Base-by-base conservation (phyloP, 2,329 filamentous ascomycete genomes). In the Botrytis porri region DNA sequence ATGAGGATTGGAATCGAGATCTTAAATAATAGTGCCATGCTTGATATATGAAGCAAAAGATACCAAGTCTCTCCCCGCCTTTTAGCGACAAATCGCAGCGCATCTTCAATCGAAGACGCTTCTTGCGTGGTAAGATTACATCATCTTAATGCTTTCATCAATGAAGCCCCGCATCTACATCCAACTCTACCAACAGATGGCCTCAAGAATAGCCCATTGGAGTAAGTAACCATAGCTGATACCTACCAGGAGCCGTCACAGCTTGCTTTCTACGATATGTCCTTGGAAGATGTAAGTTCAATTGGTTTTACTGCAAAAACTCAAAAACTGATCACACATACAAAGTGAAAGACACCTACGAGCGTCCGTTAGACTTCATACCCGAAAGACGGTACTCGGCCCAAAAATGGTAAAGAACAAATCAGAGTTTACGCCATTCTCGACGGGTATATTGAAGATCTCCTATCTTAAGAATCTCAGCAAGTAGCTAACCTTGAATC, bases 131-230 rank as follows among this genome's bases (percentile, higher is more conserved):
- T 51, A n/a, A n/a, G n/a, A n/a, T n/a, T n/a, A 35, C 35, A 12
- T 35, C 62, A 76, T 22, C 73, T 78, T 22, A 72, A 75, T 64
- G 67, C 63, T 9, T 70, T 75, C 35, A 76, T 77, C 45, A 74
- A 75, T 35, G 70, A 77, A 69, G 39, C 54, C 8, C 54, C 76
- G 18, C 65, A 75, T 25, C 70, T 77, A 18, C 72, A 72, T 59
- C 72, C 73, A n/a, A 74, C 72, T 1, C 59, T 70, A 4, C n/a
- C 57, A 20, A 75, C 74, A 57, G 51, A 37, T 3, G 59, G 81
- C 8, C 80, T 80, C 61, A 76, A 83, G 2, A 75, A 81, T 45
- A 82, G 81, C 4, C 81, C 82, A 10, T 39, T 80, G 0, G 76
- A 81, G 29, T 83, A 83, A 7, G 25, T 77, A 20, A 62, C 22